Evolutionary conservation across 140 eudicot genomes (phyloP).

Genomic region (Oenanthe javanica): DNA sequence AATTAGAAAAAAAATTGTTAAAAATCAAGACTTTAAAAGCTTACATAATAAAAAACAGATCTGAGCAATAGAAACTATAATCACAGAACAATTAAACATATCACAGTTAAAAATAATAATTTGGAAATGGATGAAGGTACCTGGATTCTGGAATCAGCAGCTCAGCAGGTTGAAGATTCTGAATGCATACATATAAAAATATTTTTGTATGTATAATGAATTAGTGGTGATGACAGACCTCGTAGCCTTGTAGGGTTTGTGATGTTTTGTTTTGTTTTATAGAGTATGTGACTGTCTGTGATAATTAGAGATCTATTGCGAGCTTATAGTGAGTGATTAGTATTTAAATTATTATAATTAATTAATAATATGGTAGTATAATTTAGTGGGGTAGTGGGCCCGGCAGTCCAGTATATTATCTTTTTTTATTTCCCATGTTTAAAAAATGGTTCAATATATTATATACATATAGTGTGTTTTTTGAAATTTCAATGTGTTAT

Average conservation of each 20-base stretch:
- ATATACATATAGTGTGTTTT: too few species aligned
- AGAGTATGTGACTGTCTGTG: not conserved
- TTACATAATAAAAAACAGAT: not conserved
- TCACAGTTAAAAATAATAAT: not conserved
- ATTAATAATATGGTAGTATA: not conserved
- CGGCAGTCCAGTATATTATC: too few species aligned
- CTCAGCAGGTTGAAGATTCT: constrained; percentile 3
- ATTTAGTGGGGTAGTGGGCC: not conserved
- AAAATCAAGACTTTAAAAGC: not conserved
- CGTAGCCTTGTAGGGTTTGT: not conserved
- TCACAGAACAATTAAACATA: not conserved
- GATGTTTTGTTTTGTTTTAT: constrained; percentile 2
- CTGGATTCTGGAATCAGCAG: constrained; percentile 12
- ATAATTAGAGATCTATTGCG: not conserved
- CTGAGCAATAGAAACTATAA: not conserved
- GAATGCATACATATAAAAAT: not conserved
- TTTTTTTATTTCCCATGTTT: not conserved
- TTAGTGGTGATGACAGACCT: not conserved
- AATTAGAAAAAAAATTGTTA: not conserved
- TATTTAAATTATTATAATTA: not conserved
- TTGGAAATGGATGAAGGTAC: not conserved
- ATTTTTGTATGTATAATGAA: not conserved
- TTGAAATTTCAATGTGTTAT: too few species aligned
- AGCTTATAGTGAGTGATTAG: not conserved
- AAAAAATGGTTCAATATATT: too few species aligned